A percentile compares a stretch with the other conserved stretches of the same genome.
phyloP scores from a whole-genome alignment of 208 protist genomes.

The Naegleria gruberi region DNA sequence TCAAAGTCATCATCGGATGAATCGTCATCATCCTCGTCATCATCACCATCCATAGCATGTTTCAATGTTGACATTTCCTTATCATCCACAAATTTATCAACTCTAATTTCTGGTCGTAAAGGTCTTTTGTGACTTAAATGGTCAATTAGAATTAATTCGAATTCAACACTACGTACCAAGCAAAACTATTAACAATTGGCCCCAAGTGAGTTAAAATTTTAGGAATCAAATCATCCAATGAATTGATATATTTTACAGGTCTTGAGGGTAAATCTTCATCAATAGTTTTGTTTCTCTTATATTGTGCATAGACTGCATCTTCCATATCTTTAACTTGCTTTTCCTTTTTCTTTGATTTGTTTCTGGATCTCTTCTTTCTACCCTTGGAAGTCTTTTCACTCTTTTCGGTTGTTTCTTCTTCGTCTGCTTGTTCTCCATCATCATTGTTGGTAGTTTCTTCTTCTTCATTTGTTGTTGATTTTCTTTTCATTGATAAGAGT shows the following conservation, averaged over 20 bases:
- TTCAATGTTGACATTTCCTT: background rate
- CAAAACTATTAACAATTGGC: background rate
- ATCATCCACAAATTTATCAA: background rate
- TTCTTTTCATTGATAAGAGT: background rate
- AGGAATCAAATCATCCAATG: background rate
- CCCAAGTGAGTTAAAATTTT: background rate
- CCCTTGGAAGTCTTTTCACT: too few relatives aligned
- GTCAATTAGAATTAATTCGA: background rate
- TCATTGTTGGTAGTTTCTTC: background rate
- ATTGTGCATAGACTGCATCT: slow-evolving; percentile 2
- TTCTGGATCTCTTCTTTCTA: background rate
- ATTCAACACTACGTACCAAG: background rate
- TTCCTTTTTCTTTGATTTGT: background rate
- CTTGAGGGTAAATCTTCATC: background rate
- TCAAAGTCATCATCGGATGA: background rate
- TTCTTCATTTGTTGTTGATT: background rate
- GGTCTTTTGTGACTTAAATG: background rate
- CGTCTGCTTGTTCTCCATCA: background rate
- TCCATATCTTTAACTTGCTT: background rate
- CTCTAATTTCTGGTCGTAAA: background rate
- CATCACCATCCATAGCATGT: background rate
- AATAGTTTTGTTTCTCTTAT: background rate
- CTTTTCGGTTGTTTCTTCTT: background rate
- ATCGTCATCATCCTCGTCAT: background rate
- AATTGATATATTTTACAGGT: background rate